phyloP scores from a whole-genome alignment of 768 basidiomycete genomes.

The Rhodotorula kratochvilovae region DNA sequence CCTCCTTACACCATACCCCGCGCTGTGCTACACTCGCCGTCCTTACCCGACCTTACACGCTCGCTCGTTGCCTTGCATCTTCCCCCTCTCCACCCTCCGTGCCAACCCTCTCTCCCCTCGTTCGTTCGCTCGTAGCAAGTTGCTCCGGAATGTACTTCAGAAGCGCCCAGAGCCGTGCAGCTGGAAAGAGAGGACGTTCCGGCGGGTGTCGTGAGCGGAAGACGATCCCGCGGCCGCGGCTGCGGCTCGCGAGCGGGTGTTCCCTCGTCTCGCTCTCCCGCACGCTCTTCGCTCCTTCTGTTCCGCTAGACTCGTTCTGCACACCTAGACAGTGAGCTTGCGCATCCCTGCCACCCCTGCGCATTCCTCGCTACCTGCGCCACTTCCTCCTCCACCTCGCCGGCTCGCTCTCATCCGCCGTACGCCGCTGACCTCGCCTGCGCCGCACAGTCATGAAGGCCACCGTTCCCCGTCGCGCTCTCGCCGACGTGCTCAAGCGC shows the following conservation, averaged over 20 bases:
- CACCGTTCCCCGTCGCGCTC: constrained; percentile 13
- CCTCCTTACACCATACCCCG: constrained; percentile 8
- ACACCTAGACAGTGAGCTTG: not conserved
- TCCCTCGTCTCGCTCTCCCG: not conserved
- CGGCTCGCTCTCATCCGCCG: not conserved
- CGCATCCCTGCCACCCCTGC: not conserved
- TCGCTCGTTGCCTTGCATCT: not conserved
- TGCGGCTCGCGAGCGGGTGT: too few relatives aligned
- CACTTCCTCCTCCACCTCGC: not conserved
- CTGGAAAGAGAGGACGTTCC: too few relatives aligned
- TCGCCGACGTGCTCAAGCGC: constrained; percentile 28
- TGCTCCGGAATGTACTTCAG: not conserved
- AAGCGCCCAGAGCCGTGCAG: too few relatives aligned
- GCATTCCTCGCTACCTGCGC: not conserved
- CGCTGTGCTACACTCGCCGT: not conserved
- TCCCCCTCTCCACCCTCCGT: not conserved
- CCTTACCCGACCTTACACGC: not conserved
- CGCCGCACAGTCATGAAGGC: constrained; percentile 10
- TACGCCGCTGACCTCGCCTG: not conserved
- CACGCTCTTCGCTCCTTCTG: constrained; percentile 1
- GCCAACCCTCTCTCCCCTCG: too few relatives aligned
- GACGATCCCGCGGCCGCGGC: too few relatives aligned
- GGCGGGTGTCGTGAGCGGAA: too few relatives aligned
- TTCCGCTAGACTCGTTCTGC: not conserved
- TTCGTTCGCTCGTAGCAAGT: not conserved